These are phyloP conservation scores for Syzygium aromaticum DNA, from an alignment of 345 rosid species.

Conservation along the genomic window DNA sequence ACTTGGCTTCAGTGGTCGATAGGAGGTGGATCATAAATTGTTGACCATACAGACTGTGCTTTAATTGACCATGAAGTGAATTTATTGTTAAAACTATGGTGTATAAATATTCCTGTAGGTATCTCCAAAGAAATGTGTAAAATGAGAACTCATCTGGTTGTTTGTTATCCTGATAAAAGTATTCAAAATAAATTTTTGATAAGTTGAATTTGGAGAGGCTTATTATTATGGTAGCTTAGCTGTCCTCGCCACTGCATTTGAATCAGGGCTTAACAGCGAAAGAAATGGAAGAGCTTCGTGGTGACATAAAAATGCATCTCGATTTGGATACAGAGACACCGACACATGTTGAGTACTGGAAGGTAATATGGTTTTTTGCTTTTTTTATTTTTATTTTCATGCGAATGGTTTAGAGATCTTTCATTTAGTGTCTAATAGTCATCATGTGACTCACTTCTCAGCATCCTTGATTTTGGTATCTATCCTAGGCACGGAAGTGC, in stretches of 20 bases:
- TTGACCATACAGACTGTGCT: not conserved
- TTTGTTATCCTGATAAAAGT: not conserved
- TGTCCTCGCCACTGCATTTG: conserved; percentile 1
- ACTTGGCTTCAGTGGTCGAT: not conserved
- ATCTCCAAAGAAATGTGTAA: not conserved
- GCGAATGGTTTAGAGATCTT: not conserved
- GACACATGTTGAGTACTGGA: conserved; percentile 74
- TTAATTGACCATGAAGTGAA: not conserved
- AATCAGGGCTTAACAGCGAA: conserved; percentile 79
- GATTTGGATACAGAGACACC: conserved; percentile 80
- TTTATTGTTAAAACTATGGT: not conserved
- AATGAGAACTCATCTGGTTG: not conserved
- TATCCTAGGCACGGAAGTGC: not conserved
- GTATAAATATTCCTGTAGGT: not conserved
- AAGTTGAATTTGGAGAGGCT: not conserved
- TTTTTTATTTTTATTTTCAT: not conserved
- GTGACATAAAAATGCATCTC: conserved; percentile 92
- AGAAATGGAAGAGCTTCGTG: conserved; percentile 92
- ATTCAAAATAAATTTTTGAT: not conserved
- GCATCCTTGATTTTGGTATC: not conserved
- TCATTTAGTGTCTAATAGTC: not conserved
- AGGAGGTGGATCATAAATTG: not conserved
- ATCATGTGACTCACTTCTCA: not conserved
- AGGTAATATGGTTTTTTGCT: conserved; percentile 35
- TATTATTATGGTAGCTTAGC: not conserved